A percentile compares a stretch with the other conserved stretches of the same genome.
Evolutionary conservation across 306 rosid genomes (phyloP).

Genomic region (Prosopis cineraria): DNA sequence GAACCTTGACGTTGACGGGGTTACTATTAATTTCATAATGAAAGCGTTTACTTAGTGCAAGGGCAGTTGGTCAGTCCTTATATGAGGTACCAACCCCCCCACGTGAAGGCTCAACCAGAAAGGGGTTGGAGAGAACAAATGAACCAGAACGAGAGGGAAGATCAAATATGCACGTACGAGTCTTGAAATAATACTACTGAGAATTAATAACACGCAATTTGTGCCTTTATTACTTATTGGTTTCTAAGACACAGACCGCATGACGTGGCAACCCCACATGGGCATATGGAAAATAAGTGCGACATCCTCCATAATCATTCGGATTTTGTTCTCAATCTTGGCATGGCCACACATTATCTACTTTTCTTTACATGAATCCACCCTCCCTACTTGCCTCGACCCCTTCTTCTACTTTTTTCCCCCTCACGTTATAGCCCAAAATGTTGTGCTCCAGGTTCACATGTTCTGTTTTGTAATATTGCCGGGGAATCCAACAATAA

Average conservation of each 20-base stretch:
- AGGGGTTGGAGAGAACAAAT: no score
- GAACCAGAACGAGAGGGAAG: no score
- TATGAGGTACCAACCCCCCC: slow-evolving; percentile 6
- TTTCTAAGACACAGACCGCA: no score
- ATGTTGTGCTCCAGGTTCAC: neutral
- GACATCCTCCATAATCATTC: neutral
- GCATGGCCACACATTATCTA: slow-evolving; percentile 26
- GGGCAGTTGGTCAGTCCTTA: slow-evolving; percentile 17
- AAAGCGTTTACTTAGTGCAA: neutral
- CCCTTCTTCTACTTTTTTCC: neutral
- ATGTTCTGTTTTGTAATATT: neutral
- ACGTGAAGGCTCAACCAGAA: slow-evolving; percentile 1
- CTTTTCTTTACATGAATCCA: neutral
- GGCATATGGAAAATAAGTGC: neutral
- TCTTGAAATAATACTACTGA: no score
- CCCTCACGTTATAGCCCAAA: neutral
- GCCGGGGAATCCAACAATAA: neutral
- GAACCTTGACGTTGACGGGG: neutral
- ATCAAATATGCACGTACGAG: neutral
- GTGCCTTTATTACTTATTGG: neutral
- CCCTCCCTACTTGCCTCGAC: neutral
- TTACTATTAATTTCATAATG: neutral
- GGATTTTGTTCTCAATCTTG: neutral
- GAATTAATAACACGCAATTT: neutral
- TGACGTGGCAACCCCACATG: neutral